These are phyloP conservation scores for Nakazawaea holstii DNA, from an alignment of 805 yeast genomes.

Conservation along the genomic window DNA sequence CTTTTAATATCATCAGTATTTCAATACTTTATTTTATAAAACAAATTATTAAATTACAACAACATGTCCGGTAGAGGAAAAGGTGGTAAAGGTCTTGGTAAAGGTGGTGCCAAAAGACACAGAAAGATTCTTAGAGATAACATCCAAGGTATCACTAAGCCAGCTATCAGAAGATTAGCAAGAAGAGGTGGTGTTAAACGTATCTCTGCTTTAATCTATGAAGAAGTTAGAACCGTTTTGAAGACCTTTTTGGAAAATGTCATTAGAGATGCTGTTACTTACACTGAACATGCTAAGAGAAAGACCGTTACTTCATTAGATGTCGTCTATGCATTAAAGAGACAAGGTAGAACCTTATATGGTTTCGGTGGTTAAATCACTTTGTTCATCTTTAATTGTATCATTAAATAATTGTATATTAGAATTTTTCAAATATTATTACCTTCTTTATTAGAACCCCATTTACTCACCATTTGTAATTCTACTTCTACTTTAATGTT, in stretches of 20 bases:
- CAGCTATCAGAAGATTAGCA: conserved; percentile 99
- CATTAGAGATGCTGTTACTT: conserved; percentile 98
- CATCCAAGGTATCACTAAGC: conserved; percentile 99
- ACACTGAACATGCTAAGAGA: conserved; percentile 99
- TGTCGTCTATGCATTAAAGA: conserved; percentile 98
- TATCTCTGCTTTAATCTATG: conserved; percentile 97
- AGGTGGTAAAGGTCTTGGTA: conserved; percentile 99
- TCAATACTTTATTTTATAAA: conserved; percentile 15
- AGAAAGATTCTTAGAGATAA: conserved; percentile 98
- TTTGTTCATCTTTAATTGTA: conserved; percentile 7
- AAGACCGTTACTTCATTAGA: conserved; percentile 98
- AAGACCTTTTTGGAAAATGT: conserved; percentile 95
- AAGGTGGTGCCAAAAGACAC: conserved; percentile 99
- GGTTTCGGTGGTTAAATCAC: conserved; percentile 96
- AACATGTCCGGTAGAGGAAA: conserved; percentile 98
- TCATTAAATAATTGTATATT: conserved; percentile 10
- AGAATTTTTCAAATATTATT: neutral
- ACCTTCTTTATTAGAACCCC: neutral
- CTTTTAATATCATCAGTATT: conserved; percentile 10
- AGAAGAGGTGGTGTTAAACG: conserved; percentile 99
- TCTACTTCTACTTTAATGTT: neutral
- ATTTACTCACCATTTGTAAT: too few species aligned
- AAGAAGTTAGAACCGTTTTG: conserved; percentile 96
- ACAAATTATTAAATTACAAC: conserved; percentile 13
- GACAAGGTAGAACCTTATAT: conserved; percentile 99